Evolutionary conservation across 2,329 filamentous ascomycete genomes (phyloP), one percentile per base, ranked within the genome.

Genomic region (Penicillium crustosum): DNA sequence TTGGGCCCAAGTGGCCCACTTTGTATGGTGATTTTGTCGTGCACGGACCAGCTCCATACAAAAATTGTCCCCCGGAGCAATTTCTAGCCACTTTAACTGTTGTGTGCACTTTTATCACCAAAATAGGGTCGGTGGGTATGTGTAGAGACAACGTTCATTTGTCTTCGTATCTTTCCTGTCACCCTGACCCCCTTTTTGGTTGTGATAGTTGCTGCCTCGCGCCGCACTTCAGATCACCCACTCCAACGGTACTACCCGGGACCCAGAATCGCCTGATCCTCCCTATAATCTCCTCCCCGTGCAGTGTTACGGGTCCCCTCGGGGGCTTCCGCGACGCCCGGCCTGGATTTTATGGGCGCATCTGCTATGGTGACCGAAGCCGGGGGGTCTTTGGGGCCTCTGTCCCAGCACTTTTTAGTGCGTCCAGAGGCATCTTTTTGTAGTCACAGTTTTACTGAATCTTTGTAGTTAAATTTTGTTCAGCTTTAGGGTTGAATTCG

Each of bases 51-150:
- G 1, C 17, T 7, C 39, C 31, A 45, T 53, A 45, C 12, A 35
- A 53, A 45, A 53, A 53, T 35, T 33, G 41, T 53, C 41, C 50
- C 39, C 50, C 31, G 7, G 29, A 29, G 39, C 39, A 53, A 13
- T 53, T 45, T 47, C 50, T 47, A 36, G 50, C 21, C 50, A 45
- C 29, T n/a, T 53, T 13, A 17, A 36, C 50, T 53, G 50, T 6
- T 36, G 21, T 42, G 6, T 27, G 15, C 7, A 31, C 2, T 36
- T 44, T 25, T n/a, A 35, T 2, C 10, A 6, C 21, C 29, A 4
- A 36, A 44, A 25, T n/a, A 5, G 7, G 39, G 39, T 52, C 49
- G 39, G 50, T 53, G 12, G 33, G 50, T 53, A 44, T 53, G 8
- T 45, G 10, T 53, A 45, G 17, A 53, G 33, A 33, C 2, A 31